phyloP scores from a whole-genome alignment of 1,284 basidiomycete species.

The Trametes versicolor region DNA sequence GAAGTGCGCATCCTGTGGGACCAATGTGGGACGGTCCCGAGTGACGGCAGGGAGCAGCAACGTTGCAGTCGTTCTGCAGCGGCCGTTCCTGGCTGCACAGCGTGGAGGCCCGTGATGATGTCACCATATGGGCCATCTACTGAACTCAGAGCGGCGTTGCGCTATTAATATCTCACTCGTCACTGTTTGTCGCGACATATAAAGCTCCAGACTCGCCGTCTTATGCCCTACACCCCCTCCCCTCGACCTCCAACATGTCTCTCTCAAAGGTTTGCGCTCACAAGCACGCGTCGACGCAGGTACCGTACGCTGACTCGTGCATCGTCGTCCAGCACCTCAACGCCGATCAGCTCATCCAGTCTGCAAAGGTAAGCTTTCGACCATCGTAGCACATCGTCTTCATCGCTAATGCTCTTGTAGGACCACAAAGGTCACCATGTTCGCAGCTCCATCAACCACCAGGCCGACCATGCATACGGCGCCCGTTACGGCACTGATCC shows the following conservation, averaged over 20 bases:
- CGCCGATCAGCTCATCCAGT: slow-evolving; percentile 65
- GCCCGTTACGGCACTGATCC: slow-evolving; percentile 71
- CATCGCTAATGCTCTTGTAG: slow-evolving; percentile 34
- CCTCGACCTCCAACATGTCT: slow-evolving; percentile 48
- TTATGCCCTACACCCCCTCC: slow-evolving; percentile 1
- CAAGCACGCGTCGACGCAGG: not conserved
- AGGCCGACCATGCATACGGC: slow-evolving; percentile 60
- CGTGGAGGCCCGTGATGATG: slow-evolving; percentile 23
- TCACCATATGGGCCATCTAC: slow-evolving; percentile 13
- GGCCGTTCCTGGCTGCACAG: slow-evolving; percentile 17
- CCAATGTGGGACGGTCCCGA: slow-evolving; percentile 15
- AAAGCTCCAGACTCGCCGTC: not conserved
- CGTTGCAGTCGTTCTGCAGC: slow-evolving; percentile 19
- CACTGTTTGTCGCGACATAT: slow-evolving; percentile 16
- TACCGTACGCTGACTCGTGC: not conserved
- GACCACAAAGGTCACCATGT: slow-evolving; percentile 49
- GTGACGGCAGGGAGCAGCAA: slow-evolving; percentile 22
- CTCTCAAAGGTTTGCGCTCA: slow-evolving; percentile 57
- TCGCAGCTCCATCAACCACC: slow-evolving; percentile 50
- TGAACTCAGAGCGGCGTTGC: slow-evolving; percentile 7
- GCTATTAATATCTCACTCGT: slow-evolving; percentile 19
- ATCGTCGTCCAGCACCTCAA: slow-evolving; percentile 63
- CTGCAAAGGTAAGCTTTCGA: slow-evolving; percentile 55
- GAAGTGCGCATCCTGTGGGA: slow-evolving; percentile 7
- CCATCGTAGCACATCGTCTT: not conserved